Percentiles rank a stretch among this genome's conserved stretches.
These are phyloP conservation scores for Pogostemon cablin DNA, from an alignment of 257 asterid species.

Conservation along the genomic window DNA sequence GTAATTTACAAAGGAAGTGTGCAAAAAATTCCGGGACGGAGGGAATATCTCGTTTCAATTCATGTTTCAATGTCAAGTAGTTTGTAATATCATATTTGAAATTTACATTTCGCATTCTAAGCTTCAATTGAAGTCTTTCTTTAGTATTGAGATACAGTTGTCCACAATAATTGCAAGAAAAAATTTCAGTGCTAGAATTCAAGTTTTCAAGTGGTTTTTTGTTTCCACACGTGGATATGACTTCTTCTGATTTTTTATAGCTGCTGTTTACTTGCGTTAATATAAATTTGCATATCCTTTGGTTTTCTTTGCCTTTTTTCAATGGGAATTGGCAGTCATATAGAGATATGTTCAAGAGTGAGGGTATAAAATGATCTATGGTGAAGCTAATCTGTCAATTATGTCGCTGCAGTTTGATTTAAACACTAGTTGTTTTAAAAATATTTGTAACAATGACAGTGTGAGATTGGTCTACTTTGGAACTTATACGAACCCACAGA, in stretches of 20 bases:
- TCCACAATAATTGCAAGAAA: conserved; percentile 11
- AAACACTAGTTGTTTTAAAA: not conserved
- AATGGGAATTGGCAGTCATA: not conserved
- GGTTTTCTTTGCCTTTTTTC: not conserved
- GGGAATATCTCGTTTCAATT: not conserved
- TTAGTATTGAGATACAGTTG: conserved; percentile 3
- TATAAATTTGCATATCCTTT: conserved; percentile 1
- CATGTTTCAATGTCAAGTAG: not conserved
- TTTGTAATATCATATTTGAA: conserved; percentile 6
- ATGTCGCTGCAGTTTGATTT: not conserved
- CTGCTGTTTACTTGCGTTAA: conserved; percentile 6
- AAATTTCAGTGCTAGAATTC: not conserved
- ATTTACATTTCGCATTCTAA: not conserved
- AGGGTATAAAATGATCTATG: conserved; percentile 8
- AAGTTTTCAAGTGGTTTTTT: not conserved
- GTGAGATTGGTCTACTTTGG: not conserved
- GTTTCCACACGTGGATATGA: not conserved
- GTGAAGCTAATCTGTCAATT: not conserved
- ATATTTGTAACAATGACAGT: not conserved
- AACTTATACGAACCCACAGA: not conserved
- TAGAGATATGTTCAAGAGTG: not conserved
- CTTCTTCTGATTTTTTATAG: not conserved
- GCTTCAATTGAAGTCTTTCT: not conserved
- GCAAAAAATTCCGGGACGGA: too few species aligned
- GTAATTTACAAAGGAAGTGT: too few species aligned